Base-by-base conservation (phyloP, 208 protist genomes). In the Trypanosomatidae sp. region DNA sequence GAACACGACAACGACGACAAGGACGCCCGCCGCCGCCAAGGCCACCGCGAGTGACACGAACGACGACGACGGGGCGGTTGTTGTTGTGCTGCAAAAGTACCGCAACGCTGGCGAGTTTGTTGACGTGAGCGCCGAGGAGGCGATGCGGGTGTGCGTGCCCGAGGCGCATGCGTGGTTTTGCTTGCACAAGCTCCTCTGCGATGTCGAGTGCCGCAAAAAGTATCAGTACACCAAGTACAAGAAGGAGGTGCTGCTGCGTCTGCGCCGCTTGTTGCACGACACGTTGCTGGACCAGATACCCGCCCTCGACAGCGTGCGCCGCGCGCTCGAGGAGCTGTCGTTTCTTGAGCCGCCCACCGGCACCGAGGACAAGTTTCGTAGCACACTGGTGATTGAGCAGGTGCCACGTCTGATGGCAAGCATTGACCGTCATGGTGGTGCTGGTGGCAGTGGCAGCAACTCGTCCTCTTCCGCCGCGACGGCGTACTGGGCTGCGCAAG, bases 271-370 rank as follows among this genome's bases (percentile, higher is more conserved):
- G 20, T 27, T 95, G 10, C 90, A 88, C 48, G 80, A 95, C 32
- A 79, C 76, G 2, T 53, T 95, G n/a, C 46, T 92, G 18, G 88
- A 95, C 42, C 88, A 95, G 58, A 88, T 95, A 8, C 88, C 88
- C 0, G 68, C 80, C 0, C 65, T 95, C 3, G 56, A 66, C n/a
- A 75, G 66, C 28, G 61, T 95, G 33, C 83, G 89, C 55, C 76
- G 88, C 24, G 80, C 81, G 11, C 58, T 95, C 8, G 80, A 95
- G 62, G 80, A 95, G 58, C 71, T 95, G 11, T 82, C 79, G 8
- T 87, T 95, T 27, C 47, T 92, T 47, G 71, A 91, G 45, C 83
- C 88, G 13, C 88, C 88, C 1, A 73, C 70, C 16, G 81, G 77
- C 5, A 90, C 80, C 0, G 88, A 92, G 41, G 83, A 88, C 48